Evolutionary conservation across 805 yeast species (phyloP), one percentile per base, ranked within the genome.

Genomic region (Starmerella etchellsii): DNA sequence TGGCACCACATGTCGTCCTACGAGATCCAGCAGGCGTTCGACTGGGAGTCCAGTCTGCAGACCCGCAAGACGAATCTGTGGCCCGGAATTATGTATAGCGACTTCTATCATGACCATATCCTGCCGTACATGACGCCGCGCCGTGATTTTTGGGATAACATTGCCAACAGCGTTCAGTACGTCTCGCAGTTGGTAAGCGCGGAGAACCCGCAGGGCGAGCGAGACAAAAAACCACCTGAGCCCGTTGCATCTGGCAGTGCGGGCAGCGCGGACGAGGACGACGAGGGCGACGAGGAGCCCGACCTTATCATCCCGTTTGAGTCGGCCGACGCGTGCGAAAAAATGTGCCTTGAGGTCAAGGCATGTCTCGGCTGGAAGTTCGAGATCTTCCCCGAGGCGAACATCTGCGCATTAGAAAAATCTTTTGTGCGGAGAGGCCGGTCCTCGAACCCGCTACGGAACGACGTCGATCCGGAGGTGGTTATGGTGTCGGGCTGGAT

Each of bases 1-100:
- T 58, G 62, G 52, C 66, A 63, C 39, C 64, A 61, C 39, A 35
- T 60, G 15, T 35, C 42, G 14, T 48, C 61, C n/a, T 49, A 48
- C 25, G 62, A 59, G 19, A 46, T 60, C 28, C 62, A 59, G 42
- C 33, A 43, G 15, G 43, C 63, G 33, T 62, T 52, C 51, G 61
- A 59, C 36, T 64, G 61, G 49, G 66, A 63, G 42, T 27, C 43
- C 10, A 31, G 42, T 5, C 27, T 48, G 19, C 30, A 16, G n/a
- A 18, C 6, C 5, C 37, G 37, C 9, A 34, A 31, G 34, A 46
- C 46, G 31, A 49, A 53, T 14, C 46, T 52, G 27, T 43, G 48
- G 40, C 58, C 53, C 5, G 47, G 47, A 4, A 37, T 46, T 3
- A 39, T 48, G 11, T 56, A 54, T 34, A 43, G 45, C 26, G 61